Percentiles rank a stretch among this genome's conserved stretches.
These are phyloP conservation scores for Knoxdaviesia capensis DNA, from an alignment of 2,329 filamentous ascomycete genomes.

Conservation along the genomic window DNA sequence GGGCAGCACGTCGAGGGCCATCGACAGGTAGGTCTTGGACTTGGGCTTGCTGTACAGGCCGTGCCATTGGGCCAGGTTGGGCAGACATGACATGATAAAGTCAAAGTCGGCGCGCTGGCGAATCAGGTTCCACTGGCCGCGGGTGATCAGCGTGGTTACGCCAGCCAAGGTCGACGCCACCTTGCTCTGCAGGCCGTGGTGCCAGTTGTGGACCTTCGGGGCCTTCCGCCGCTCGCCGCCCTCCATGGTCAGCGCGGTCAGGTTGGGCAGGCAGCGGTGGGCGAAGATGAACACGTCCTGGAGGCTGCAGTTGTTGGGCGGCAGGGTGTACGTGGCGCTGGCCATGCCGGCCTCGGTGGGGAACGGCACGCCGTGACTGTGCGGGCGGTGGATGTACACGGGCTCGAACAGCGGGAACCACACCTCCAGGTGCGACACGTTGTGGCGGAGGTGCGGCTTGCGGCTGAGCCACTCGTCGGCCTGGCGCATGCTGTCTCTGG, in stretches of 20 bases:
- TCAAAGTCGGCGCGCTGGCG: constrained; percentile 41
- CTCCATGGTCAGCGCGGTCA: constrained; percentile 49
- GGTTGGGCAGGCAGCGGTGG: constrained; percentile 33
- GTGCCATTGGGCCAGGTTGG: constrained; percentile 42
- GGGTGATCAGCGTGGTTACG: constrained; percentile 48
- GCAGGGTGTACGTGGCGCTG: constrained; percentile 36
- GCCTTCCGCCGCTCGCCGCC: constrained; percentile 62
- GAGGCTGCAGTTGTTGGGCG: constrained; percentile 46
- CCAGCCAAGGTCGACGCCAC: constrained; percentile 18
- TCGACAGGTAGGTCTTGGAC: constrained; percentile 51
- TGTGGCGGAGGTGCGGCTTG: constrained; percentile 36
- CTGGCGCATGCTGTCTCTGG: constrained; percentile 37
- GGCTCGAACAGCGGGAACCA: constrained; percentile 59
- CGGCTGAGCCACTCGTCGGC: constrained; percentile 38
- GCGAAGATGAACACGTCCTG: constrained; percentile 51
- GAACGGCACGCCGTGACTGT: constrained; percentile 11
- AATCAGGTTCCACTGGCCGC: constrained; percentile 62
- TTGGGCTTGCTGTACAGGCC: constrained; percentile 52
- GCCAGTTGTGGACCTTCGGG: constrained; percentile 32
- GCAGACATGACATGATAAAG: constrained; percentile 39
- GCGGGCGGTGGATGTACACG: not conserved
- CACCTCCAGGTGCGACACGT: constrained; percentile 55
- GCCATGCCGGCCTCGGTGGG: constrained; percentile 24
- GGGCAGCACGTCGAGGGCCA: constrained; percentile 38
- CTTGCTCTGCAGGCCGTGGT: constrained; percentile 4